Evolutionary conservation across 106 monocot species (phyloP).

Genomic region (Posidonia australis): DNA sequence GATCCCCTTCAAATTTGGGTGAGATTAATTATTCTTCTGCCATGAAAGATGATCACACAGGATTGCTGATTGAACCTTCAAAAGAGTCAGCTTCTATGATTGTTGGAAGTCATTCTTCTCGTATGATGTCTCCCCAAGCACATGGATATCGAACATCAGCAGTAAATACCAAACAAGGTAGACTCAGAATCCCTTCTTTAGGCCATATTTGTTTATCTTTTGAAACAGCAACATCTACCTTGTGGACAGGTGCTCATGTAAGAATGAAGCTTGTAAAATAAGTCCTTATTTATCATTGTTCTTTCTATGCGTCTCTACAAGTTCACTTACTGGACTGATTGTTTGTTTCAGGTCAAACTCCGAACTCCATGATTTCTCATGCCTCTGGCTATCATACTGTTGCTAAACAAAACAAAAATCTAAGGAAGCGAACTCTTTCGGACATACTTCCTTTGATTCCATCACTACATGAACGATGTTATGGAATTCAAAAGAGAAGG

Average conservation of each 20-base stretch:
- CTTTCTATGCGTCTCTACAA: not conserved
- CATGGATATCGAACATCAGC: conserved; percentile 7
- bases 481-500: conserved; percentile 42
- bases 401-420: conserved; percentile 22
- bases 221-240: conserved; percentile 16
- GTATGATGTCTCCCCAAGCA: conserved; percentile 24
- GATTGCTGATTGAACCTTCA: conserved; percentile 18
- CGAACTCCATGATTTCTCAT: not conserved
- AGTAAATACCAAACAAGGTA: conserved; percentile 16
- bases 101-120: conserved; percentile 11
- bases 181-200: conserved; percentile 17
- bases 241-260: conserved; percentile 15
- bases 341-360: conserved; percentile 22
- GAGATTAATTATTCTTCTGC: conserved; percentile 28
- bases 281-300: not conserved
- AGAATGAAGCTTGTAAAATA: not conserved
- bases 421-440: conserved; percentile 47
- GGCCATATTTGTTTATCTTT: conserved; percentile 14
- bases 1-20: conserved; percentile 25
- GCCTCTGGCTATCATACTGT: conserved; percentile 13
- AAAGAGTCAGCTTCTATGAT: conserved; percentile 18
- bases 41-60: conserved; percentile 27
- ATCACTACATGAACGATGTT: conserved; percentile 28
- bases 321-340: not conserved
- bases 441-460: conserved; percentile 49